Evolutionary conservation across 2,329 filamentous ascomycete genomes (phyloP).

Genomic region (Aspergillus quadricinctus): DNA sequence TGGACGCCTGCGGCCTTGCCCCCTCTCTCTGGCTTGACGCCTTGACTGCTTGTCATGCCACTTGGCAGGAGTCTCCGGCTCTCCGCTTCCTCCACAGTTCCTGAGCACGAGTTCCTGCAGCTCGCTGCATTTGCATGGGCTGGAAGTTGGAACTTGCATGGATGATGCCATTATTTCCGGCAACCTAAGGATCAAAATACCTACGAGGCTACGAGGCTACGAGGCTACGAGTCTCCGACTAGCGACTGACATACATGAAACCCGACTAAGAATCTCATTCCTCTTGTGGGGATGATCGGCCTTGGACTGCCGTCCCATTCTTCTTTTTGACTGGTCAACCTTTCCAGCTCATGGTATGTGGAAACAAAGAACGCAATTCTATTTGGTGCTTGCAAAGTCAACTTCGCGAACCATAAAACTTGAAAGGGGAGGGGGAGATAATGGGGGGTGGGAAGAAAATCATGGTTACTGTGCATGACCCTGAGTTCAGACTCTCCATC

Average conservation of each 20-base stretch:
- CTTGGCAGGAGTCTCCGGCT: slow-evolving; percentile 8
- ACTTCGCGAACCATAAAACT: neutral
- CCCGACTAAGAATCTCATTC: slow-evolving; percentile 18
- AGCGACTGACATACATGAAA: slow-evolving; percentile 1
- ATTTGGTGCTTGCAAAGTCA: neutral
- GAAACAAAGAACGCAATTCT: neutral
- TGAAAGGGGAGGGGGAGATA: neutral
- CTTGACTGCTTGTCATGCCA: neutral
- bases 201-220: slow-evolving; percentile 1
- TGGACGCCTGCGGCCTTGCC: neutral
- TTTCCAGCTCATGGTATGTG: slow-evolving; percentile 11
- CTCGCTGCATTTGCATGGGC: neutral
- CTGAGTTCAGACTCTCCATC: neutral
- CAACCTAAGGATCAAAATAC: neutral
- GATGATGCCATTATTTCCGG: neutral
- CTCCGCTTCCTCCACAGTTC: slow-evolving; percentile 10
- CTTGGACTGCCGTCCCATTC: slow-evolving; percentile 19
- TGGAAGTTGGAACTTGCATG: neutral
- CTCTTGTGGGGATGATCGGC: slow-evolving; percentile 23
- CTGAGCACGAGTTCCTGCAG: slow-evolving; percentile 15
- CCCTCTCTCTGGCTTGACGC: neutral
- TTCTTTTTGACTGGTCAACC: slow-evolving; percentile 11
- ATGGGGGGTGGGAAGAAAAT: neutral
- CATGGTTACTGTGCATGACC: neutral
- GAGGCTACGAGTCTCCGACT: neutral